phyloP scores from a whole-genome alignment of 129 eudicot species.

The Tagetes erecta region DNA sequence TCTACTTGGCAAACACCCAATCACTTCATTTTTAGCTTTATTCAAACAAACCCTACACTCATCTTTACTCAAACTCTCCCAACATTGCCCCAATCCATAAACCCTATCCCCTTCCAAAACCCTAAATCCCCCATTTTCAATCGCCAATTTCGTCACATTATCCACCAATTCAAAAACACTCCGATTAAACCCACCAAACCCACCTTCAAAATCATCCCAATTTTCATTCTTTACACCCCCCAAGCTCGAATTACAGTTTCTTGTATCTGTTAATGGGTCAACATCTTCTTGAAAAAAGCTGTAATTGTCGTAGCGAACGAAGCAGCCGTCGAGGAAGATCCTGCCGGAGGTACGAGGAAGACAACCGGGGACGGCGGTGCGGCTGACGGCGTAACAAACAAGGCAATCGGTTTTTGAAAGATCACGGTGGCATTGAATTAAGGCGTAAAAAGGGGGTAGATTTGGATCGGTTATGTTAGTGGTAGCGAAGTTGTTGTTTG shows the following conservation, averaged over 20 bases:
- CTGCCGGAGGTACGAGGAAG: slow-evolving; percentile 55
- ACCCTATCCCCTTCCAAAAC: slow-evolving; percentile 48
- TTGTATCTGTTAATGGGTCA: slow-evolving; percentile 34
- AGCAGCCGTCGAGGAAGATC: slow-evolving; percentile 65
- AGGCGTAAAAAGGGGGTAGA: slow-evolving; percentile 37
- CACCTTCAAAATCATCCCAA: slow-evolving; percentile 23
- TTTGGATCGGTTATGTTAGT: slow-evolving; percentile 21
- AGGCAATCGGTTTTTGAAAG: slow-evolving; percentile 64
- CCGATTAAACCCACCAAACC: slow-evolving; percentile 21
- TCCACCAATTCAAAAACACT: slow-evolving; percentile 44
- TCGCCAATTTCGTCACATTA: slow-evolving; percentile 43
- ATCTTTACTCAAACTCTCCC: slow-evolving; percentile 48
- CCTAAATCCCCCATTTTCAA: slow-evolving; percentile 40
- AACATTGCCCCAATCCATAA: slow-evolving; percentile 78
- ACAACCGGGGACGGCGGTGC: slow-evolving; percentile 69
- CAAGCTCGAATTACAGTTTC: slow-evolving; percentile 42
- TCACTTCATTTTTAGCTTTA: slow-evolving; percentile 40
- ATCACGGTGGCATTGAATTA: slow-evolving; percentile 62
- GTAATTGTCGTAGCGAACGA: slow-evolving; percentile 57
- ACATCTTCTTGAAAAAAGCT: slow-evolving; percentile 44
- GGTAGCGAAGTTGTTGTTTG: slow-evolving; percentile 36
- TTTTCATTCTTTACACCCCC: not conserved
- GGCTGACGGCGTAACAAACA: slow-evolving; percentile 77
- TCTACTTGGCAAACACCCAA: slow-evolving; percentile 54
- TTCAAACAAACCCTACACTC: slow-evolving; percentile 62